Conservation (phyloP, 1,139 yeast genomes). For the Sugiyamaella sp. region DNA sequence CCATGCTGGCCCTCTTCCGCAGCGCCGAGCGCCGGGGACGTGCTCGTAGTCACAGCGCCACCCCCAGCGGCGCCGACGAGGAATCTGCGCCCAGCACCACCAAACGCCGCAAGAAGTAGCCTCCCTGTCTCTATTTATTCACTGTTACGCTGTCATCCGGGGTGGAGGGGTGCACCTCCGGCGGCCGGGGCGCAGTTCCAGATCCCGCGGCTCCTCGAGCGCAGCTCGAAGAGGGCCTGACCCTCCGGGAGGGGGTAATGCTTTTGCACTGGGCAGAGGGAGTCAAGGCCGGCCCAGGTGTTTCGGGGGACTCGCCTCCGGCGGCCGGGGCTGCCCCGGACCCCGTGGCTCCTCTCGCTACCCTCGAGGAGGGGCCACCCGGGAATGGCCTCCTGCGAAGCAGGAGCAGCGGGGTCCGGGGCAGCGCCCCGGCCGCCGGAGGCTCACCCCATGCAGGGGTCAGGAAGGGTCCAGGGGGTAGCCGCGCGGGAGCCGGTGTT, state of each 20-base stretch:
- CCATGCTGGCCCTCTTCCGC: conserved; percentile 41
- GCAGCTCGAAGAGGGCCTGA: background rate
- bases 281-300: too few species aligned
- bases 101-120: conserved; percentile 13
- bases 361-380: background rate
- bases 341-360: too few species aligned
- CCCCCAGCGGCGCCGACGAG: conserved; percentile 19
- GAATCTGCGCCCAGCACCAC: background rate
- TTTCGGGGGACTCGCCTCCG: too few species aligned
- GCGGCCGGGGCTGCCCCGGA: too few species aligned
- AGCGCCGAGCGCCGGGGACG: conserved; percentile 37
- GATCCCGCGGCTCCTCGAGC: background rate
- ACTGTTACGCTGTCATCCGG: background rate
- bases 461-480: background rate
- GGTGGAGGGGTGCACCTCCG: conserved; percentile 2
- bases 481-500: background rate
- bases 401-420: conserved; percentile 3
- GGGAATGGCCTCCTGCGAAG: background rate
- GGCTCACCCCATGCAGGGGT: background rate
- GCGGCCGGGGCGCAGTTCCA: background rate
- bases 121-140: background rate
- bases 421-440: conserved; percentile 4
- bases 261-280: too few species aligned
- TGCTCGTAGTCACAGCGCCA: conserved; percentile 21
- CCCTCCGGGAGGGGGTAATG: background rate